phyloP scores from a whole-genome alignment of 441 rosid genomes.

The Populus hybrid region DNA sequence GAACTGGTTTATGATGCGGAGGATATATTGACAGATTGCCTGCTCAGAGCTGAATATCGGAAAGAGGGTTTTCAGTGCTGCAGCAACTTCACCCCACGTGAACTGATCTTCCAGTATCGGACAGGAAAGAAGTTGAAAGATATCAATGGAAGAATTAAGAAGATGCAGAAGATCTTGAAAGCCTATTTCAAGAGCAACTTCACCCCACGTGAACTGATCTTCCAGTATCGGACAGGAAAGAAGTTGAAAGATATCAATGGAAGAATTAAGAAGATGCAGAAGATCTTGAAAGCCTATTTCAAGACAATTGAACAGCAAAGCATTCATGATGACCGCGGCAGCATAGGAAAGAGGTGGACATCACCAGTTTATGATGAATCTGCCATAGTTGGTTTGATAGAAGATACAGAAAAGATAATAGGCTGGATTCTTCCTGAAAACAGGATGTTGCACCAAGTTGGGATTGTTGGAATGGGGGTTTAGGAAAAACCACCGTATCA shows the following conservation, averaged over 20 bases:
- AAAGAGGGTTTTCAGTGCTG: background rate
- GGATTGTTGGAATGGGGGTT: constrained; percentile 26
- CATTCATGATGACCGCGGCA: constrained; percentile 3
- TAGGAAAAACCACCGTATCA: constrained; percentile 7
- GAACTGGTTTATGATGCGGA: constrained; percentile 29
- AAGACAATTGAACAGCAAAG: background rate
- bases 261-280: too few relatives aligned
- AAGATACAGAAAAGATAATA: constrained; percentile 24
- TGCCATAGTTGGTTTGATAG: constrained; percentile 21
- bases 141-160: background rate
- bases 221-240: too few relatives aligned
- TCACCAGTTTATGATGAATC: constrained; percentile 21
- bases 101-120: constrained; percentile 2
- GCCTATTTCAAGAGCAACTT: constrained; percentile 12
- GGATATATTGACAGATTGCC: constrained; percentile 26
- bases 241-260: too few relatives aligned
- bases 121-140: background rate
- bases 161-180: constrained; percentile 5
- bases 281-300: too few relatives aligned
- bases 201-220: too few relatives aligned
- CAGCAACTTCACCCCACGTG: background rate
- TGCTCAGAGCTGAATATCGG: background rate
- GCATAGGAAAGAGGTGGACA: constrained; percentile 10
- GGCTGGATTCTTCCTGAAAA: constrained; percentile 20
- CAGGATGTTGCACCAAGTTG: constrained; percentile 18